Evolutionary conservation across 805 yeast genomes (phyloP), one percentile per base, ranked within the genome.

Genomic region (Candida nonsorbophila): DNA sequence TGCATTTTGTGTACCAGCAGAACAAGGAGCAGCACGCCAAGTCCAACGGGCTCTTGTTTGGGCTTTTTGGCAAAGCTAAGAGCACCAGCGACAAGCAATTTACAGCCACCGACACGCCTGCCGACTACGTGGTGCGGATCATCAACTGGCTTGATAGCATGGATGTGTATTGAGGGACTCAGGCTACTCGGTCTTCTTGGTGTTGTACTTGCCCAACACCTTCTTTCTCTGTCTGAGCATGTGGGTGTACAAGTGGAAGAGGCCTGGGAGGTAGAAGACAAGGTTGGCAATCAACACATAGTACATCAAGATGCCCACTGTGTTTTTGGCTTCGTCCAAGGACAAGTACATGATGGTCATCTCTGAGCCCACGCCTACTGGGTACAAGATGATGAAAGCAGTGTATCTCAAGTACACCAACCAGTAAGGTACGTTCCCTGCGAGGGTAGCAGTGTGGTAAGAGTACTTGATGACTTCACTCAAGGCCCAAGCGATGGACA

Each of bases 381-480:
- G 98, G 49, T 92, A 92, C 40, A 92, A 64, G 3, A 85, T 74
- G 41, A 74, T 72, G 57, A 92, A 92, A 16, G 85, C 61, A 39
- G 84, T 83, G 68, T 92, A 92, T 48, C 98, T 74, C 40, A 86
- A 59, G 69, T 80, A 72, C 12, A 78, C 72, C 41, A 90, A 65
- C 49, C 62, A 51, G 21, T 49, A 44, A 4, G 92, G 83, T 10
- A 83, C 79, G 1, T 60, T 47, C 16, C 68, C 62, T 15, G 55
- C 50, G 37, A 83, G 56, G 42, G 77, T 77, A 31, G 80, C 68
- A 6, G 94, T 88, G 51, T 92, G 94, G 62, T 76, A 92, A 24
- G 85, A 72, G 58, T 92, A 92, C 53, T 98, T 72, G 33, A 88
- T 79, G 25, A 85, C 70, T 57, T 92, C 98, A n/a, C 97, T 85